Percentiles rank a stretch among this genome's conserved stretches.
Conservation (phyloP, 1,139 yeast species). For the Yamadazyma dendronema region DNA sequence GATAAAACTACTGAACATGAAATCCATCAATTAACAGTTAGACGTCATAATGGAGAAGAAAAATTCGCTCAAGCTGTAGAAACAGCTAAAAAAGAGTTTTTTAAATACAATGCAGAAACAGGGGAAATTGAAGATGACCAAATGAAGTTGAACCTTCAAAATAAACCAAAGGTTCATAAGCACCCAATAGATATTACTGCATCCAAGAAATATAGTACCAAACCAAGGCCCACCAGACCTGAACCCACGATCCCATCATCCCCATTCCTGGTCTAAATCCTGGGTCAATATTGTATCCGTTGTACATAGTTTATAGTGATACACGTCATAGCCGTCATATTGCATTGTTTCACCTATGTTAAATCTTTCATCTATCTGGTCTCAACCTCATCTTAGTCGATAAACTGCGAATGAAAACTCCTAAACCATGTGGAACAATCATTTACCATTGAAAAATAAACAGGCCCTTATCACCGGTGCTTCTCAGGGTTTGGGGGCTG, state of each 20-base stretch:
- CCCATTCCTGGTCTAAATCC: constrained; percentile 23
- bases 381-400: background rate
- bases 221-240: constrained; percentile 25
- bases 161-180: constrained; percentile 30
- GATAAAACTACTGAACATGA: constrained; percentile 62
- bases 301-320: constrained; percentile 6
- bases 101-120: constrained; percentile 31
- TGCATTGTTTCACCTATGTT: background rate
- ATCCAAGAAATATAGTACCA: constrained; percentile 38
- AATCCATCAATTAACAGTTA: constrained; percentile 48
- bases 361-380: background rate
- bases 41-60: constrained; percentile 49
- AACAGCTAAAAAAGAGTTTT: constrained; percentile 58
- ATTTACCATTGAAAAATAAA: constrained; percentile 44
- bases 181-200: constrained; percentile 22
- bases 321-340: background rate
- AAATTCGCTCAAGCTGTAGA: constrained; percentile 64
- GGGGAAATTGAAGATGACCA: constrained; percentile 24
- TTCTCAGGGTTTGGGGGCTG: constrained; percentile 90
- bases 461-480: constrained; percentile 87
- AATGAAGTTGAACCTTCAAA: constrained; percentile 29
- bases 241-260: constrained; percentile 31
- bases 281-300: background rate
- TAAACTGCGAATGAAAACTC: background rate
- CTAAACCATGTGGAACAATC: background rate